Evolutionary conservation across 805 yeast species (phyloP).

Genomic region (Ogataea polymorpha): DNA sequence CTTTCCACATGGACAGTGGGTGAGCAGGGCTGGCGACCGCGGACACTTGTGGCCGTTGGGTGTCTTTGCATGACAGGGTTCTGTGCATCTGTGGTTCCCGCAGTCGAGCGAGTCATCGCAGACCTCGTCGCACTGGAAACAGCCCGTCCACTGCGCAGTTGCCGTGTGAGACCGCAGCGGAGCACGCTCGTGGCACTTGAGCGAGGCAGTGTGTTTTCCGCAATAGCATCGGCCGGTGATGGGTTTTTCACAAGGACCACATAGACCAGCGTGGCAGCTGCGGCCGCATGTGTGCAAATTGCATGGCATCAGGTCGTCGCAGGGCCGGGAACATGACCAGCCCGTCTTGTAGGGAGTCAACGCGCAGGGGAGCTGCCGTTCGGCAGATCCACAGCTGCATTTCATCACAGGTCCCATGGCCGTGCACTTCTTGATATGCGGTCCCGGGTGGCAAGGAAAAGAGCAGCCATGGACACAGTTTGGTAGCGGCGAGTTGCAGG

Average conservation of each 20-base stretch:
- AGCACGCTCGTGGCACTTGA: conserved; percentile 43
- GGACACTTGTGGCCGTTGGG: conserved; percentile 47
- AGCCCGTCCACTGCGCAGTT: conserved; percentile 45
- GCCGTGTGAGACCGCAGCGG: conserved; percentile 34
- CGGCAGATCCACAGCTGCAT: conserved; percentile 72
- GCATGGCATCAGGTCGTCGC: conserved; percentile 66
- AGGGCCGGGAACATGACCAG: conserved; percentile 63
- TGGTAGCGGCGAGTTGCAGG: conserved; percentile 57
- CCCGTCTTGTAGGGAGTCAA: conserved; percentile 65
- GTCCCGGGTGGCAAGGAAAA: conserved; percentile 82
- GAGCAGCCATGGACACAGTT: conserved; percentile 74
- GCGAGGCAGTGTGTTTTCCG: conserved; percentile 48
- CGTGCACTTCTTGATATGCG: conserved; percentile 72
- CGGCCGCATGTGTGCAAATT: conserved; percentile 62
- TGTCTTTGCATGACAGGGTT: conserved; percentile 51
- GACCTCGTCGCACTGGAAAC: conserved; percentile 42
- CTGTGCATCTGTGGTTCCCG: conserved; percentile 51
- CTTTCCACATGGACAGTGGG: conserved; percentile 80
- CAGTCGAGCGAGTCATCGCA: conserved; percentile 59
- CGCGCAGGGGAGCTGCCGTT: conserved; percentile 67
- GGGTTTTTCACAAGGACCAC: conserved; percentile 64
- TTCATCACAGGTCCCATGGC: conserved; percentile 69
- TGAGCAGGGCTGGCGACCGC: conserved; percentile 54
- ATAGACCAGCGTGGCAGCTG: conserved; percentile 75
- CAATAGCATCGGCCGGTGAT: conserved; percentile 67